A percentile compares a stretch with the other conserved stretches of the same genome.
phyloP scores from a whole-genome alignment of 768 basidiomycete genomes.

The Leccinum rimulosum region DNA sequence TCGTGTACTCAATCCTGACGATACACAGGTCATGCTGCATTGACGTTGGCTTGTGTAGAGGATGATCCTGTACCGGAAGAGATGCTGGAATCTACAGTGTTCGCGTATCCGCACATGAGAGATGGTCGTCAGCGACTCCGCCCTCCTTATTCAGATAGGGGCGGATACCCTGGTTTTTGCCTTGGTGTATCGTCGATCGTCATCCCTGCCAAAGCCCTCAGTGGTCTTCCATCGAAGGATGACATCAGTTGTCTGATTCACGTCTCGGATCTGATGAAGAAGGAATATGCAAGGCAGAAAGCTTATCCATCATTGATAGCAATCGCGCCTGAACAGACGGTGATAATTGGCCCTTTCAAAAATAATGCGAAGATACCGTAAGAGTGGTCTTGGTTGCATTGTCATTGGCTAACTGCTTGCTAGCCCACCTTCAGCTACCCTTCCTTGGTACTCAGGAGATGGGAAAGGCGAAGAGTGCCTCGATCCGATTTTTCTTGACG shows the following conservation, averaged over 20 bases:
- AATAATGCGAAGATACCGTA: background rate
- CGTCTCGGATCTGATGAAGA: conserved; percentile 1
- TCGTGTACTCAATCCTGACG: background rate
- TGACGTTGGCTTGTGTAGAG: background rate
- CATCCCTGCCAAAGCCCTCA: background rate
- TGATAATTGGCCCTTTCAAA: background rate
- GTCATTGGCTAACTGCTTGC: background rate
- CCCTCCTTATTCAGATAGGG: background rate
- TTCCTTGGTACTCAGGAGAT: background rate
- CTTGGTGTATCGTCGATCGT: background rate
- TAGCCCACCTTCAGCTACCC: background rate
- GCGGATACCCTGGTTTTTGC: conserved; percentile 1
- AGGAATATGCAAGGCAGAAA: background rate
- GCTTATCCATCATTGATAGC: background rate
- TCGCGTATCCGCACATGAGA: background rate
- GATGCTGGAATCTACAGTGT: background rate
- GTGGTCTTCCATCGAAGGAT: background rate
- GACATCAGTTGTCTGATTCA: background rate
- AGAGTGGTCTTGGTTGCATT: background rate
- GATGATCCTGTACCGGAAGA: conserved; percentile 1
- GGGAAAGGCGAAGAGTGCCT: conserved; percentile 1
- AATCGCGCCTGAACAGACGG: background rate
- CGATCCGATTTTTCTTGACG: background rate
- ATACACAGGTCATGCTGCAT: background rate
- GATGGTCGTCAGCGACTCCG: conserved; percentile 2